A percentile compares a stretch with the other conserved stretches of the same genome.
phyloP scores from a whole-genome alignment of 352 stramenopile species.

The Phytophthora tubulina region DNA sequence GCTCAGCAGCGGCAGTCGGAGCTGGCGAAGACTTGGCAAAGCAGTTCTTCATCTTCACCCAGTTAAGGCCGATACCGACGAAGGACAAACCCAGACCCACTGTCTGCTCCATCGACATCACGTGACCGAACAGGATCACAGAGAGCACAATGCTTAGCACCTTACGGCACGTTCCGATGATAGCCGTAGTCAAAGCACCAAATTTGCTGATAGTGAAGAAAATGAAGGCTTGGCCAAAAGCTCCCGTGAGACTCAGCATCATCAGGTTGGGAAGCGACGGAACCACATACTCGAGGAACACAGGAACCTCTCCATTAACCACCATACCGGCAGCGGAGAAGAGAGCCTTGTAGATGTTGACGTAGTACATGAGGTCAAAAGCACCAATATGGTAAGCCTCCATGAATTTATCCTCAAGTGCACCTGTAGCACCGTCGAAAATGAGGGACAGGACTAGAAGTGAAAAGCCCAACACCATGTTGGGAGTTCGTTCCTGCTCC shows the following conservation, averaged over 20 bases:
- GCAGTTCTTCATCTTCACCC: conserved; percentile 69
- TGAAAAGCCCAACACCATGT: conserved; percentile 73
- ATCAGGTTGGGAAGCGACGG: conserved; percentile 72
- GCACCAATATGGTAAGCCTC: conserved; percentile 83
- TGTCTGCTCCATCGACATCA: conserved; percentile 73
- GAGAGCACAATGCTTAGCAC: conserved; percentile 89
- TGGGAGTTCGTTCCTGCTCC: conserved; percentile 65
- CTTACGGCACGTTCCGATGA: conserved; percentile 89
- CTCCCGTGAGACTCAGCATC: conserved; percentile 79
- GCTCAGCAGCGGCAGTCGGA: conserved; percentile 19
- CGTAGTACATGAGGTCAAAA: conserved; percentile 90
- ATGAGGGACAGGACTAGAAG: conserved; percentile 78
- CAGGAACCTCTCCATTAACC: conserved; percentile 70
- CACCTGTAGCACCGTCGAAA: conserved; percentile 83
- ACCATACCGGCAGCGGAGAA: conserved; percentile 79
- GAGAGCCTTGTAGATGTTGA: conserved; percentile 87
- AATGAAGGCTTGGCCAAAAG: conserved; percentile 85
- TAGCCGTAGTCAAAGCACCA: conserved; percentile 83
- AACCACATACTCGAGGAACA: conserved; percentile 69
- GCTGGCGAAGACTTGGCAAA: conserved; percentile 45
- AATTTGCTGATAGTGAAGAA: conserved; percentile 92
- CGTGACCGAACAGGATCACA: conserved; percentile 84
- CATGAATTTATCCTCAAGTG: conserved; percentile 86
- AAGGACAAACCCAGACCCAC: conserved; percentile 76
- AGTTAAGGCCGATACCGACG: conserved; percentile 81